Base-by-base conservation (phyloP, 768 basidiomycete species). In the Pholiota conissans region DNA sequence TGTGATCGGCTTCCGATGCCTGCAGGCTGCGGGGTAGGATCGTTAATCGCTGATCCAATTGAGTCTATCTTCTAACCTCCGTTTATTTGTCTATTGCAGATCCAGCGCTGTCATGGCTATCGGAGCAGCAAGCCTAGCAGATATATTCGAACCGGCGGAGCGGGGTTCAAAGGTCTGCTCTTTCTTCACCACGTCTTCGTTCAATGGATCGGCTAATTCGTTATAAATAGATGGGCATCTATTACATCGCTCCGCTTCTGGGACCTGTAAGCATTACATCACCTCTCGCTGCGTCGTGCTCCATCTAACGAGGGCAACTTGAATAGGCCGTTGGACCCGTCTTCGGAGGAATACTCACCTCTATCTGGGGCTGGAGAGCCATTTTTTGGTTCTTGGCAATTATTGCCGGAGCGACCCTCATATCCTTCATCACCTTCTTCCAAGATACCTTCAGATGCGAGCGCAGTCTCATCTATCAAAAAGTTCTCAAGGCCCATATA, bases 361-460 rank as follows among this genome's bases (percentile, higher is more conserved):
- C 85, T 52, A 80, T 75, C 0, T 86, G 87, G 69, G 79, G 76
- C 51, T 96, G 95, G 94, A 81, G 90, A 34, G 84, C 87, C 7
- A 83, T 85, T 0, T 93, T 95, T 69, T 95, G 90, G 82, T 92
- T 95, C 69, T 79, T 94, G 22, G 75, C 82, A 0, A 85, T 86
- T 29, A 78, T 87, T 54, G 82, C 82, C 8, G 84, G 84, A 1
- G 27, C 78, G 30, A 81, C 80, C 50, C 74, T 84, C 50, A 42
- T 84, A 35, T 71, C 77, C 18, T 91, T 92, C 69, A 54, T 88
- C 30, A 69, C 87, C 22, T 74, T 88, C 66, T 91, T 94, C 75
- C 83, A 82, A 57, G 93, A 95, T 65, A 92, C 92, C 0, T 95
- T 91, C 74, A 82, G 93, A 16, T 75, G 80, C 54, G 91, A 94